These are phyloP conservation scores for Beverwykella pulmonaria DNA, from an alignment of 495 filamentous ascomycete species.

Conservation along the genomic window DNA sequence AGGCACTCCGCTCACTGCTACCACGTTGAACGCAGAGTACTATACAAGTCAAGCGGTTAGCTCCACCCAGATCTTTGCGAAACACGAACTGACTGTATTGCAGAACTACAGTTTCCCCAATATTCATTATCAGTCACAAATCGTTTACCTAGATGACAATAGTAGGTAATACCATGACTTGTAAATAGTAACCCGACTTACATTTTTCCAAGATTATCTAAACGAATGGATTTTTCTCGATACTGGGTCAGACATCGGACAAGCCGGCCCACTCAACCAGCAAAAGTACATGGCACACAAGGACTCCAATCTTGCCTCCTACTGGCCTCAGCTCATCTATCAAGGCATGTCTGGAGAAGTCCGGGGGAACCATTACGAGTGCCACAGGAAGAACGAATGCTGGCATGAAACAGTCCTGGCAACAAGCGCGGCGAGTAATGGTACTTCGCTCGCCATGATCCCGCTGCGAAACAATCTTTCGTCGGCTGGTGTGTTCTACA, in stretches of 20 bases:
- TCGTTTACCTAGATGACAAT: slow-evolving; percentile 8
- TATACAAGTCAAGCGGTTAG: slow-evolving; percentile 18
- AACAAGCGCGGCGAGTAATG: slow-evolving; percentile 13
- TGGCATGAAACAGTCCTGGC: slow-evolving; percentile 18
- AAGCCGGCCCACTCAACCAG: slow-evolving; percentile 14
- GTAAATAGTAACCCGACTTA: neutral
- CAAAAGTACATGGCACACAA: slow-evolving; percentile 23
- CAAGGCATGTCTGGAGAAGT: slow-evolving; percentile 20
- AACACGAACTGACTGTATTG: neutral
- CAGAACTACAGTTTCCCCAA: slow-evolving; percentile 20
- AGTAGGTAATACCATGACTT: neutral
- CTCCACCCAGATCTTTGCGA: neutral
- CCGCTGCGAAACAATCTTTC: slow-evolving; percentile 20
- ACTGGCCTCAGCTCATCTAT: slow-evolving; percentile 24
- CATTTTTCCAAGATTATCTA: slow-evolving; percentile 9
- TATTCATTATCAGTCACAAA: slow-evolving; percentile 15
- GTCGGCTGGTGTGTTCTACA: slow-evolving; percentile 16
- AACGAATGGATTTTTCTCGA: slow-evolving; percentile 27
- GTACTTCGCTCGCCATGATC: slow-evolving; percentile 3
- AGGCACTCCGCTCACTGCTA: slow-evolving; percentile 18
- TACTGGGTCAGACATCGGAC: slow-evolving; percentile 9
- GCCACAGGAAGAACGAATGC: slow-evolving; percentile 12
- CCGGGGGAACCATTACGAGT: slow-evolving; percentile 13
- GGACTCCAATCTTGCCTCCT: slow-evolving; percentile 12
- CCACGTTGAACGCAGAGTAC: slow-evolving; percentile 9